Base-by-base conservation (phyloP, 805 yeast genomes). In the Candida patagonica region DNA sequence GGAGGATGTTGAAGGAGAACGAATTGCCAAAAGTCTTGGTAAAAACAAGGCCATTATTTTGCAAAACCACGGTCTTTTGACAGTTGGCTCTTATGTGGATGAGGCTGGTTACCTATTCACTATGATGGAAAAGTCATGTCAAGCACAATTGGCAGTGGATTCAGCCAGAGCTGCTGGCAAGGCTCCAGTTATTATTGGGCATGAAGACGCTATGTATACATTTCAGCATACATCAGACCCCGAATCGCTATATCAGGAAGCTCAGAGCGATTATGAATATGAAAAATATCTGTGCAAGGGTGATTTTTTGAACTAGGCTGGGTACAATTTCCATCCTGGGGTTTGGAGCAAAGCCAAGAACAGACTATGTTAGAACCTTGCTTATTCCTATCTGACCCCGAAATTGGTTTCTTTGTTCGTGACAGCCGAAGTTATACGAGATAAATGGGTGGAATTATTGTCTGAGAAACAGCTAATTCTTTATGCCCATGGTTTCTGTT, bases 41-140 rank as follows among this genome's bases (percentile, higher is more conserved):
- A 62, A 69, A 42, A 74, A 73, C 27, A 70, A 71, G 47, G 75
- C 70, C 15, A 68, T 75, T 35, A 76, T 80, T 47, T 62, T 80
- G 48, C 80, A 73, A 56, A 80, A 80, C 64, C 89, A 80, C 55
- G 88, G 89, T 22, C 66, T 80, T 25, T 57, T 80, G 49, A 80
- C 87, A 1, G 80, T 75, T 5, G 89, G 88, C 20, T 47, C 59
- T 27, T 79, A 84, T 5, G 78, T 80, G 9, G 87, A 78, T 52
- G 87, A 78, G 59, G 87, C 88, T 8, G 85, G 85, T 2, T 74
- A 72, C 54, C 55, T 78, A 42, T 80, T 72, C 59, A 67, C 76
- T 1, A 56, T 76, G 38, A 67, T 79, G 74, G 88, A 80, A 54
- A 67, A 71, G 49, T 53, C 71, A 7, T 80, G 88, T 54, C 71